Evolutionary conservation across 148 eudicot species (phyloP).

Genomic region (Rhododendron griersonianum): DNA sequence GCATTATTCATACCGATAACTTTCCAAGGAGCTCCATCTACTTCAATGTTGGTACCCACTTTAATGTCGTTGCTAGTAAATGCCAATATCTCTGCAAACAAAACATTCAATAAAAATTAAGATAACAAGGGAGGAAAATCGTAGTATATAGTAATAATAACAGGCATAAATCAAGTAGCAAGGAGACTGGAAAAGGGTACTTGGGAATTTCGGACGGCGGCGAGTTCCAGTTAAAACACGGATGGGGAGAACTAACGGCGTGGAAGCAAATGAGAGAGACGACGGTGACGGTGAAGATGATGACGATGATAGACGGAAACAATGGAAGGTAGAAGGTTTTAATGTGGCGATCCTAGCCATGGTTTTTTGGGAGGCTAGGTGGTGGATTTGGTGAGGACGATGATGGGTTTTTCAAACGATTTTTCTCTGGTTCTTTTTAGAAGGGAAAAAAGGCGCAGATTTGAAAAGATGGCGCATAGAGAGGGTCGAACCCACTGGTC

Average conservation of each 20-base stretch:
- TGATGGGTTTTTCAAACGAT: not conserved
- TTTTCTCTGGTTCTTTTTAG: not conserved
- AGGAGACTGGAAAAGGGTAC: slow-evolving; percentile 15
- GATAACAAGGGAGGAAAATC: not conserved
- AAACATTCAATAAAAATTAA: not conserved
- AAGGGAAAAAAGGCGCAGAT: not conserved
- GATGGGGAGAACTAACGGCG: slow-evolving; percentile 17
- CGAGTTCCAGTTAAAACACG: slow-evolving; percentile 21
- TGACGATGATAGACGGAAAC: slow-evolving; percentile 11
- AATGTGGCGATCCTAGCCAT: slow-evolving; percentile 45
- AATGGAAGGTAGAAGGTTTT: slow-evolving; percentile 28
- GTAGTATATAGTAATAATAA: too few relatives aligned
- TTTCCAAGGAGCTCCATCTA: slow-evolving; percentile 90
- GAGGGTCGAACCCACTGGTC: not conserved
- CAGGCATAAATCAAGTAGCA: not conserved
- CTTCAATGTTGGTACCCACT: slow-evolving; percentile 81
- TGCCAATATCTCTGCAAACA: slow-evolving; percentile 65
- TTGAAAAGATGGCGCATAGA: not conserved
- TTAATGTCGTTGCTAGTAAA: slow-evolving; percentile 84
- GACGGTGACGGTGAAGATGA: slow-evolving; percentile 6
- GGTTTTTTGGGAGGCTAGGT: not conserved
- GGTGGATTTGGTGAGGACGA: not conserved
- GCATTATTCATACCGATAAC: slow-evolving; percentile 50
- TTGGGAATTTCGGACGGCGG: slow-evolving; percentile 41
- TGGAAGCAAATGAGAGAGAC: slow-evolving; percentile 30